Percentiles rank a stretch among this genome's conserved stretches.
Evolutionary conservation across 106 monocot genomes (phyloP).

Genomic region (Cymbidium sinense): DNA sequence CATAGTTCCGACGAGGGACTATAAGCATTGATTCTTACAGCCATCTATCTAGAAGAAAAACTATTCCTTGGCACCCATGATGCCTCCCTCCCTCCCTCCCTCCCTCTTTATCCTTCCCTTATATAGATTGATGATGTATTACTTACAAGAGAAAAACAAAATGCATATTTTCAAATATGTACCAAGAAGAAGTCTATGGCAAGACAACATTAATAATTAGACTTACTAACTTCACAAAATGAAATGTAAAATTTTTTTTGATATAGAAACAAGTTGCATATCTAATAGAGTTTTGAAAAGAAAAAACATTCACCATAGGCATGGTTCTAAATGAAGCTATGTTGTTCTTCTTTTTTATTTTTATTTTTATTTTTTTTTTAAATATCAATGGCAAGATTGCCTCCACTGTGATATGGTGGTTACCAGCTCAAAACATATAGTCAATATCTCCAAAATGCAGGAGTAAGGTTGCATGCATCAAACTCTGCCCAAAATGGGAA

Average conservation of each 20-base stretch:
- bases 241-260: neutral
- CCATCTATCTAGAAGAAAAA: too few species aligned
- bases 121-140: too few species aligned
- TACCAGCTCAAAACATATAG: neutral
- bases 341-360: neutral
- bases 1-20: too few species aligned
- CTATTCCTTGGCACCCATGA: too few species aligned
- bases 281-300: neutral
- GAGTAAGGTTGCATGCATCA: neutral
- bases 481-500: neutral
- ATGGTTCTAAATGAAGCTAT: neutral
- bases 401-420: neutral
- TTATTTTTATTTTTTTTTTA: too few species aligned
- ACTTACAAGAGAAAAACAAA: too few species aligned
- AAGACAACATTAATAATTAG: neutral
- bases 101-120: too few species aligned
- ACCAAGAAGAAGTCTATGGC: slow-evolving; percentile 90
- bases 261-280: neutral
- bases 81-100: too few species aligned
- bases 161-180: slow-evolving; percentile 10
- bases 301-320: neutral
- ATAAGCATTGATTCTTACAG: too few species aligned
- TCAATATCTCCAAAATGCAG: neutral
- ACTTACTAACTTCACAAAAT: neutral
- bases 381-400: too few species aligned